Evolutionary conservation across 1,284 basidiomycete genomes (phyloP).

Genomic region (Rhodotorula mucilaginosa): DNA sequence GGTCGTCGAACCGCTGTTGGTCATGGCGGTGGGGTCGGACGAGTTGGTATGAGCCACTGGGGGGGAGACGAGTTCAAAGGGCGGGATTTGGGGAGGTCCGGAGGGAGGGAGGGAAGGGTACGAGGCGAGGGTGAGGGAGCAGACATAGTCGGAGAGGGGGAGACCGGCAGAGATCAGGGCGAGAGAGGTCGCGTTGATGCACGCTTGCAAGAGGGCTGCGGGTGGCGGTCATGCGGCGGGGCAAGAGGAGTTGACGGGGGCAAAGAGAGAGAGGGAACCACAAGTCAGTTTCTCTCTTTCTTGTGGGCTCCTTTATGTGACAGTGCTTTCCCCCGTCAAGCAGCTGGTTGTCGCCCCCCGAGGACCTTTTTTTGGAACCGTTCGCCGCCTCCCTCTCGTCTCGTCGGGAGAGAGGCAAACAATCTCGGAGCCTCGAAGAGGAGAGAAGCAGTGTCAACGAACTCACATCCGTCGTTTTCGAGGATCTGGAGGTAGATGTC

Average conservation of each 20-base stretch:
- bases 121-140: conserved; percentile 72
- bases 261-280: not conserved
- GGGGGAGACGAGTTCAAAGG: conserved; percentile 31
- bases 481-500: conserved; percentile 89
- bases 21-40: conserved; percentile 17
- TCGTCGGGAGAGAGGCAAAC: too few relatives aligned
- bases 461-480: conserved; percentile 77
- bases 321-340: too few relatives aligned
- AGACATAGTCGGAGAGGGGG: conserved; percentile 84
- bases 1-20: conserved; percentile 54
- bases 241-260: not conserved
- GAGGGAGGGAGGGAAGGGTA: conserved; percentile 53
- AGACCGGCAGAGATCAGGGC: conserved; percentile 88
- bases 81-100: conserved; percentile 34
- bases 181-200: conserved; percentile 91
- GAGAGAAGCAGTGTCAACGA: not conserved
- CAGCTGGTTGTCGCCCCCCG: too few relatives aligned
- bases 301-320: too few relatives aligned
- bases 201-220: conserved; percentile 77
- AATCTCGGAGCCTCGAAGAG: not conserved
- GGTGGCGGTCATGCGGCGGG: too few relatives aligned
- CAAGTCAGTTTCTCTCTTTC: too few relatives aligned
- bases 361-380: not conserved
- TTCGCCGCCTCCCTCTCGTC: too few relatives aligned
- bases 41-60: conserved; percentile 19